Conservation (phyloP, 768 basidiomycete genomes). For the Harrya chromipes region DNA sequence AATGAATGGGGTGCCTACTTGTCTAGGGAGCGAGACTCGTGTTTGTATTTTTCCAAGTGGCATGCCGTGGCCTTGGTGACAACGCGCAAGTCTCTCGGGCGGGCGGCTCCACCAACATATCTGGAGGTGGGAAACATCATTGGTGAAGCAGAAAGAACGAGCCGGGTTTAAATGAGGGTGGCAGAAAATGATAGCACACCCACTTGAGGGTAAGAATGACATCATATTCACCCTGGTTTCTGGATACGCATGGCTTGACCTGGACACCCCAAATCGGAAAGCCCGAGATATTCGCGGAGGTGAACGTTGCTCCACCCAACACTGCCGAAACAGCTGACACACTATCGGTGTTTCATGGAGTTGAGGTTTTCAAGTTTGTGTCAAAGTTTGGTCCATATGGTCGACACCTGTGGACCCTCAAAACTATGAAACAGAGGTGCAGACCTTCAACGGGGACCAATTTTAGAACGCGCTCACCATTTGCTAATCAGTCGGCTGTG, state of each 20-base stretch:
- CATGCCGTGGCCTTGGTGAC: conserved; percentile 38
- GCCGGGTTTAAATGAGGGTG: conserved; percentile 10
- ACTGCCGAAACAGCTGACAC: neutral
- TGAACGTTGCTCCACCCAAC: neutral
- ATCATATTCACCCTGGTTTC: conserved; percentile 16
- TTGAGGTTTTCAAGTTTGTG: neutral
- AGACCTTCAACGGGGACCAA: too few species aligned
- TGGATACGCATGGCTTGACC: neutral
- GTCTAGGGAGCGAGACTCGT: conserved; percentile 26
- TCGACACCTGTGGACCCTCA: too few species aligned
- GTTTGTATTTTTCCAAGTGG: conserved; percentile 23
- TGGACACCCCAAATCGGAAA: neutral
- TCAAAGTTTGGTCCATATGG: neutral
- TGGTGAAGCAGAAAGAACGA: neutral
- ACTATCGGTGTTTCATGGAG: neutral
- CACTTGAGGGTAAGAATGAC: conserved; percentile 15
- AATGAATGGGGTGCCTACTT: conserved; percentile 39
- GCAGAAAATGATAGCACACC: neutral
- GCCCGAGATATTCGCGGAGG: neutral
- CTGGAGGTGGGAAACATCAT: conserved; percentile 29
- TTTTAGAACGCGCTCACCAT: too few species aligned
- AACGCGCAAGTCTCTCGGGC: conserved; percentile 35
- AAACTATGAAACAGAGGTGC: too few species aligned
- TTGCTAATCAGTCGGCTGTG: neutral
- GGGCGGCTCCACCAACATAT: conserved; percentile 38